Base-by-base conservation (phyloP, 2,329 filamentous ascomycete genomes). In the Aspergillus unguis region DNA sequence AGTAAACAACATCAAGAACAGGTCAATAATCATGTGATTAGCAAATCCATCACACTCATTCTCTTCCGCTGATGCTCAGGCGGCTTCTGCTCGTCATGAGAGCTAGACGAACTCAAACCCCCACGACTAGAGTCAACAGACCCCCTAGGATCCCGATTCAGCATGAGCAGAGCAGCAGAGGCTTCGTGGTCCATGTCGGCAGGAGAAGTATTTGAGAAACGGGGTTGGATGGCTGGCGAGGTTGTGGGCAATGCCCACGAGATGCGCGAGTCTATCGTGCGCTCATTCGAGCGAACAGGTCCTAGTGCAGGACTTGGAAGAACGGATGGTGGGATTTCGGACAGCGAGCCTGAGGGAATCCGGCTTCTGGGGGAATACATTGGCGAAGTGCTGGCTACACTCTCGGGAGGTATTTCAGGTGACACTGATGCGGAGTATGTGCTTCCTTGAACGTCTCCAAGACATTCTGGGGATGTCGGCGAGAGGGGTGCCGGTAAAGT, bases 111-210 rank as follows among this genome's bases (percentile, higher is more conserved):
- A 6, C n/a, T 9, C 27, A 63, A 59, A 7, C 60, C 59, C 32
- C 66, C 66, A 41, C 53, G 63, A 6, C 64, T 59, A 6, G 67
- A 68, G 56, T 68, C 62, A 1, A 67, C 62, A 4, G 72, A 75
- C 35, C 77, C 79, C 33, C 89, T 79, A 37, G 89, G 82, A 67
- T 94, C 90, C 49, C 80, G 84, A 60, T 92, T 95, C 54, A 96
- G 76, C 91, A 96, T 95, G 68, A 96, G 72, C 61, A 96, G 70
- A 3, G 91, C 92, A 9, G 90, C 86, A 6, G 90, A 94, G 1
- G 90, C 92, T 68, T 94, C 90, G 55, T 91, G 86, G 57, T 90
- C 86, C 35, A 88, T 77, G 51, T 80, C 77, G 5, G 77, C 75
- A 5, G 75, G 61, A 71, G 29, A 77, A 72, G 54, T 78, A 72